Base-by-base conservation (phyloP, 768 basidiomycete genomes). In the Rhodosporidiobolus odoratus region DNA sequence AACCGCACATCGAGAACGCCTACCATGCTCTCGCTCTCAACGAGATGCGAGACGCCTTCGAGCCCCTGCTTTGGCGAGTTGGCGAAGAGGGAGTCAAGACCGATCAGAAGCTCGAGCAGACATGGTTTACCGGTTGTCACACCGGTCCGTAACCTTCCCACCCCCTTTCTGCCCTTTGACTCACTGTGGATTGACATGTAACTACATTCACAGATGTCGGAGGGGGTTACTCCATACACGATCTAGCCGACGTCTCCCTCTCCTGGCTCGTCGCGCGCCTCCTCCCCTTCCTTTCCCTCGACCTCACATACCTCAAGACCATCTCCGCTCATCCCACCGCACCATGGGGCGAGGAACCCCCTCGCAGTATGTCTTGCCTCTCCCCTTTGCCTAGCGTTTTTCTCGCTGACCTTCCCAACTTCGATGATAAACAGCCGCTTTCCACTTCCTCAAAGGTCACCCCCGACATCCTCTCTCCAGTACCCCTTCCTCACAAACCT, bases 11-110 rank as follows among this genome's bases (percentile, higher is more conserved):
- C 19, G 65, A 75, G 6, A 40, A 58, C 23, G 77, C 76, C 1
- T 66, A 77, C n/a, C 79, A 80, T 59, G 78, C 76, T 9, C n/a
- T 80, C 27, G 66, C 78, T 3, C 37, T 79, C 30, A 68, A 79
- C 25, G 79, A 79, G 57, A 69, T 72, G 54, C 66, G 79, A 12
- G 40, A 73, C 35, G 71, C 69, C 41, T 80, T 77, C 71, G 41
- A 66, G n/a, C 77, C 77, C 4, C 73, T 73, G 1, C 60, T 78
- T 10, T 76, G 50, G 37, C 19, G 2, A 16, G 35, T 52, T 7
- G 16, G 23, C 12, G 15, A 12, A 38, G 47, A 25, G 7, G 48
- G 48, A n/a, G 21, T 35, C 32, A 10, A 9, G 25, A 16, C 47
- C 12, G 66, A 47, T 10, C 71, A 37, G 74, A 73, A 32, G 19